Evolutionary conservation across 176 grass and related monocot genomes (phyloP), one percentile per base, ranked within the genome.

Genomic region (Phyllostachys edulis): DNA sequence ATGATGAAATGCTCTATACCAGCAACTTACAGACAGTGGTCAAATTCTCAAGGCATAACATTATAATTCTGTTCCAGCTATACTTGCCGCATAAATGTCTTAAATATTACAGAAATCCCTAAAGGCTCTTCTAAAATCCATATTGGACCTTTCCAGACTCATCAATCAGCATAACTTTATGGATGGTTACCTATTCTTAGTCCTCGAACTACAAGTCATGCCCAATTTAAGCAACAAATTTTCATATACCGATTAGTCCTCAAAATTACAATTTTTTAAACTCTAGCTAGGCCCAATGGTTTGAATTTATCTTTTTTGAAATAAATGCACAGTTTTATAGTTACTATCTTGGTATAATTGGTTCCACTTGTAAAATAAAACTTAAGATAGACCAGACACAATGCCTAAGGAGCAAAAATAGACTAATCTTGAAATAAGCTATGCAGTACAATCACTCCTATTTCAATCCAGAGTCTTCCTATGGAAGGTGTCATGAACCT

Each of bases 101-200:
- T 54, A 57, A 57, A 57, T 76, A 29, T 76, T 56, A 55, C 26
- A 38, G 0, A 9, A 20, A 57, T 14, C 57, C 4, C 32, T 13
- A 5, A 7, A 80, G 34, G 21, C 23, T 65, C 26, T 80, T 41
- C 37, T 60, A 62, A 73, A 61, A 63, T 71, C 44, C 12, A 63
- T 75, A 79, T 74, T 60, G 39, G 68, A 46, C 40, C 23, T 63
- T 59, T 59, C 23, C 41, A 50, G 55, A 49, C 39, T 29, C 47
- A 85, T 85, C 37, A 60, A 75, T 80, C 68, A 80, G 50, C 15
- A 89, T 39, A 68, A 80, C 37, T 79, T 66, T 7, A 65, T 64
- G 24, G 49, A 56, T 54, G 12, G 27, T 39, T 63, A 9, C 16
- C 12, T 51, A 65, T 72, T 57, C n/a, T 72, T 20, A 40, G 16